These are phyloP conservation scores for Fragilariopsis cylindrus DNA, from an alignment of 108 stramenopile genomes.

Conservation along the genomic window DNA sequence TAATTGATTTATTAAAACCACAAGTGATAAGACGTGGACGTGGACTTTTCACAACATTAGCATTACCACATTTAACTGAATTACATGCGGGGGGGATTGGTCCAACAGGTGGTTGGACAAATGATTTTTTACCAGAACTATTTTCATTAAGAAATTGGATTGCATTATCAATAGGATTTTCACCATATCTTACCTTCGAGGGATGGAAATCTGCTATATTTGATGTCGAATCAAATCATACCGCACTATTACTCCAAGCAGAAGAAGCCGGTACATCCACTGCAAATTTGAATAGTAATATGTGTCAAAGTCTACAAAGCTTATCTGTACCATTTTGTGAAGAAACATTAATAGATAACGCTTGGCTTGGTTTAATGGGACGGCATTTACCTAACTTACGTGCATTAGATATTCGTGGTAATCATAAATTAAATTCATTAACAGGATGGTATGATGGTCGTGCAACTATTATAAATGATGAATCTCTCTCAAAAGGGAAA, in stretches of 20 bases:
- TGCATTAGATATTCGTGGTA: conserved; percentile 79
- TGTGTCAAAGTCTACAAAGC: conserved; percentile 40
- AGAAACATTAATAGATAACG: conserved; percentile 60
- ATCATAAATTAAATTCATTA: conserved; percentile 48
- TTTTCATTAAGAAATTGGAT: conserved; percentile 40
- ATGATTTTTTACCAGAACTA: conserved; percentile 48
- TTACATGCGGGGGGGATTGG: conserved; percentile 74
- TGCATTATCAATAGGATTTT: conserved; percentile 69
- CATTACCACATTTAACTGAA: conserved; percentile 39
- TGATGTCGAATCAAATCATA: not conserved
- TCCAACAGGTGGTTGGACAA: conserved; percentile 52
- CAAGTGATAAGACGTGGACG: not conserved
- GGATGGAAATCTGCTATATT: conserved; percentile 55
- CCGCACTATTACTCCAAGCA: too few relatives aligned
- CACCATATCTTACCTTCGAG: conserved; percentile 43
- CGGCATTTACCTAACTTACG: conserved; percentile 52
- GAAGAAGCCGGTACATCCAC: not conserved
- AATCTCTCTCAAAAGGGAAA: not conserved
- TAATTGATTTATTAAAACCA: conserved; percentile 31
- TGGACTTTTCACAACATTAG: conserved; percentile 8
- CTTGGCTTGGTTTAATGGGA: conserved; percentile 62
- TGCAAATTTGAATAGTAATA: not conserved
- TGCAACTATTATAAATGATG: conserved; percentile 38
- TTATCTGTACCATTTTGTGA: conserved; percentile 78
- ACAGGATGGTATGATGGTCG: conserved; percentile 83